phyloP scores from a whole-genome alignment of 441 rosid genomes.

The Pelargonium citronellum region DNA sequence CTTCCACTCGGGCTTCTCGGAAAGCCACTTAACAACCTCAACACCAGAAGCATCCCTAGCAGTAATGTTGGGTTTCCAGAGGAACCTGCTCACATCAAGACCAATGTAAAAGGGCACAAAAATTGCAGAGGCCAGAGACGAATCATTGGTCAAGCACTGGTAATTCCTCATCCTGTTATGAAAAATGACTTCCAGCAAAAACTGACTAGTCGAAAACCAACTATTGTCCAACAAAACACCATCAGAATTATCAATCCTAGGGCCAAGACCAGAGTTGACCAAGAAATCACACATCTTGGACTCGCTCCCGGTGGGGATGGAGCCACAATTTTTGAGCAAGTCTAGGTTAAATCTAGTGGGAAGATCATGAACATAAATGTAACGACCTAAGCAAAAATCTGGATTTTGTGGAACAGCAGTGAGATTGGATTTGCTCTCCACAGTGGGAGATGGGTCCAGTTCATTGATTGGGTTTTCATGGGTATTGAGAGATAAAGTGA shows the following conservation, averaged over 20 bases:
- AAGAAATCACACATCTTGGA: conserved; percentile 61
- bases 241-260: conserved; percentile 30
- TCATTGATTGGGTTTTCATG: no score
- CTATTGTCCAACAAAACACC: conserved; percentile 32
- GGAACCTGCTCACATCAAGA: conserved; percentile 49
- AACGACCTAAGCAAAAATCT: conserved; percentile 31
- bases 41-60: conserved; percentile 47
- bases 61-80: conserved; percentile 52
- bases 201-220: conserved; percentile 66
- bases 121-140: conserved; percentile 62
- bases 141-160: conserved; percentile 55
- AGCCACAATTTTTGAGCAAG: conserved; percentile 36
- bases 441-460: no score
- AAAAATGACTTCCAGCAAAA: conserved; percentile 61
- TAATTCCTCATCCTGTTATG: conserved; percentile 58
- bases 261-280: conserved; percentile 56
- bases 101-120: conserved; percentile 75
- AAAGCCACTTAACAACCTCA: conserved; percentile 47
- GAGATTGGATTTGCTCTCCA: no score
- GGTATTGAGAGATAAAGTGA: no score
- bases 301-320: conserved; percentile 55
- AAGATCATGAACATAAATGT: conserved; percentile 33
- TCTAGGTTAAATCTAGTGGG: conserved; percentile 28
- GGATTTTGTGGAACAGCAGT: background rate
- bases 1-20: conserved; percentile 50